Base-by-base conservation (phyloP, 2,329 filamentous ascomycete genomes). In the Coleophoma cylindrospora region DNA sequence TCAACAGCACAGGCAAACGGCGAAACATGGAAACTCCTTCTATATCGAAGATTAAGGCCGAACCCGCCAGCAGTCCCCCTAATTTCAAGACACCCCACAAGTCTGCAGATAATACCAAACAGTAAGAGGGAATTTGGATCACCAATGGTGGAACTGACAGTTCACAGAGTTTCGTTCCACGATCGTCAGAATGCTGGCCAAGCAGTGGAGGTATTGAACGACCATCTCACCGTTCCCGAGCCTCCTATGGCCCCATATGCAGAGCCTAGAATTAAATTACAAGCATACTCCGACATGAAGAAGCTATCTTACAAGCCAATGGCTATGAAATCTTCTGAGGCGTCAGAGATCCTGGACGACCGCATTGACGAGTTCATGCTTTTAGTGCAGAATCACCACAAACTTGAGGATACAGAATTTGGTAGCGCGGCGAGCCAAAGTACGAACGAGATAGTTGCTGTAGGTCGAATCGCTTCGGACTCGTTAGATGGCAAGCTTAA, bases 311-410 rank as follows among this genome's bases (percentile, higher is more conserved):
- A 97, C 70, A 94, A 91, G 64, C 89, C 91, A 2, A 85, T 97
- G 76, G 87, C 89, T 2, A 96, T 97, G 91, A 95, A 96, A 63
- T 76, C 94, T 7, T 91, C 89, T 5, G 91, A 96, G 66, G 84
- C 90, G 0, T 95, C 92, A 4, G 91, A 96, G 67, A 89, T 96
- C 41, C 78, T 97, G 8, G 94, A 99, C 69, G 92, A 97, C 68
- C 80, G 91, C 60, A 96, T 99, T 72, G 91, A 97, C 61, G 90
- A 91, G 55, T 96, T 96, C 62, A 77, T 83, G 52, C 72, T 74
- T n/a, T 68, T 91, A 2, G 76, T 95, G 5, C 84, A 89, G 68
- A 80, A 86, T 50, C 76, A 91, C 57, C 81, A 95, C 67, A 74
- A 80, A 13, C 74, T 96, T 6, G 88, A 94, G 15, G 86, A 94